Evolutionary conservation across 2,329 filamentous ascomycete genomes (phyloP).

Genomic region (Talaromyces sp.): DNA sequence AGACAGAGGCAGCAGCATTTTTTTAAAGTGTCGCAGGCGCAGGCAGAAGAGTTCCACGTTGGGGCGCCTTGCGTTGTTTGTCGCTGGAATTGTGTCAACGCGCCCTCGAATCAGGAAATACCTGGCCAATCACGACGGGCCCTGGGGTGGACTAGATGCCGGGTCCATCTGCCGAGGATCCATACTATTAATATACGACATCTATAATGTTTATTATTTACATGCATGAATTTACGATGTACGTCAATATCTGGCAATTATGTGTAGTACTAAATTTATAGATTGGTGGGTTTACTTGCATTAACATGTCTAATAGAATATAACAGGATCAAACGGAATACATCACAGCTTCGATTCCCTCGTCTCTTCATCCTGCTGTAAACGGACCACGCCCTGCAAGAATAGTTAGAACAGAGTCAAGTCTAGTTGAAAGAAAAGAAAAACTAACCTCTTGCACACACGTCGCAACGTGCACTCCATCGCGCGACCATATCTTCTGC

Average conservation of each 20-base stretch:
- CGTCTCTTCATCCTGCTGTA: slow-evolving; percentile 35
- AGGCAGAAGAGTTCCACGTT: too few species aligned
- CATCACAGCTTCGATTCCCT: slow-evolving; percentile 12
- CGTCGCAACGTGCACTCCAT: slow-evolving; percentile 44
- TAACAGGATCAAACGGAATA: neutral
- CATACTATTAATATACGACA: too few species aligned
- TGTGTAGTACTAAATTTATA: too few species aligned
- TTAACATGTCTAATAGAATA: neutral
- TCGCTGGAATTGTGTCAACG: neutral
- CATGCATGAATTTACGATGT: too few species aligned
- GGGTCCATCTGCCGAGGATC: neutral
- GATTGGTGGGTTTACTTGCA: neutral
- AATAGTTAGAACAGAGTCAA: neutral
- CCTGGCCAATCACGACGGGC: neutral
- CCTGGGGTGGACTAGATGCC: neutral
- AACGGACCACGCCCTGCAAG: slow-evolving; percentile 38
- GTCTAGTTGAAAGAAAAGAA: neutral
- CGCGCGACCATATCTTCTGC: slow-evolving; percentile 45
- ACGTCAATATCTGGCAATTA: too few species aligned
- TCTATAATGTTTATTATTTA: too few species aligned
- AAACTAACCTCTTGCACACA: slow-evolving; percentile 45
- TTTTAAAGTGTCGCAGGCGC: neutral
- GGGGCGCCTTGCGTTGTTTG: neutral
- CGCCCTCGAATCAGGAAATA: neutral
- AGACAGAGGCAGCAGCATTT: neutral